Conservation (phyloP, 106 monocot genomes). For the Dendrobium chrysotoxum region DNA sequence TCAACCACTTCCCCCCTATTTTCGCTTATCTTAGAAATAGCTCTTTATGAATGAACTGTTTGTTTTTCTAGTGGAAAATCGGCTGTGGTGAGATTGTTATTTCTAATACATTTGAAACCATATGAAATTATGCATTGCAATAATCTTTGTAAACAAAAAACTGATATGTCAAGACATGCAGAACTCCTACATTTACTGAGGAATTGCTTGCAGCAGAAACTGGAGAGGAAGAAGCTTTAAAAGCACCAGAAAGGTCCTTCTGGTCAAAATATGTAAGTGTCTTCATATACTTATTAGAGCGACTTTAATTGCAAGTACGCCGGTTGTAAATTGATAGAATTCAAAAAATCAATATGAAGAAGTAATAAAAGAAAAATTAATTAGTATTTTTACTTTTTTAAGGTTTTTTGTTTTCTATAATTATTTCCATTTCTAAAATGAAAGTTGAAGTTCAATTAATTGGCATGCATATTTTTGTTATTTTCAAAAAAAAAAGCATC, state of each 20-base stretch:
- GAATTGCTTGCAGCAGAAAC: conserved; percentile 54
- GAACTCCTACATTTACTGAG: conserved; percentile 91
- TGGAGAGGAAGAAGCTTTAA: conserved; percentile 63
- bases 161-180: conserved; percentile 16
- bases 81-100: background rate
- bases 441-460: too few species aligned
- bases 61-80: background rate
- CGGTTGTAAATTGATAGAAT: too few species aligned
- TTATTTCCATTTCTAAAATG: too few species aligned
- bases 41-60: background rate
- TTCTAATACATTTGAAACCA: background rate
- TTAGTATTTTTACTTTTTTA: too few species aligned
- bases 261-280: conserved; percentile 97
- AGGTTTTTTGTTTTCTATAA: too few species aligned
- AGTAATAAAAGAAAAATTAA: too few species aligned
- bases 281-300: background rate
- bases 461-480: too few species aligned
- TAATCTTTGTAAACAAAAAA: background rate
- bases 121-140: background rate
- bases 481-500: too few species aligned
- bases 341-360: too few species aligned
- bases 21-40: background rate
- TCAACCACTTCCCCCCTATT: background rate
- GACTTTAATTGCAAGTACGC: background rate
- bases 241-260: conserved; percentile 82